phyloP scores from a whole-genome alignment of 805 yeast species.

The Monosporozyma yasuniensis region DNA sequence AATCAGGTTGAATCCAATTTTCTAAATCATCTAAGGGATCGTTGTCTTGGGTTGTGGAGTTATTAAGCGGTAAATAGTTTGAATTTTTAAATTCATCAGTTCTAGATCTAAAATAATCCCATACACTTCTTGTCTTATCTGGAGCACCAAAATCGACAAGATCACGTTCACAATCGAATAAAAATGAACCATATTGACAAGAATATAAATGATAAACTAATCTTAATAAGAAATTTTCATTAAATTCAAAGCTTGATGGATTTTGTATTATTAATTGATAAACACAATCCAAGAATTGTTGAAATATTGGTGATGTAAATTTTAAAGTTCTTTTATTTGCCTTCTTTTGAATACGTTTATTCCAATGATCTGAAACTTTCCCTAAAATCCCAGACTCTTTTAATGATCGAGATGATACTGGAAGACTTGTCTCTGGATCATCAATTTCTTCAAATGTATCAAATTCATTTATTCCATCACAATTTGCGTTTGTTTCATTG shows the following conservation, averaged over 20 bases:
- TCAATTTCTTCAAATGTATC: constrained; percentile 1
- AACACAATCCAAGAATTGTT: constrained; percentile 85
- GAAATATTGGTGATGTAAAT: constrained; percentile 83
- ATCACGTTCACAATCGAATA: constrained; percentile 67
- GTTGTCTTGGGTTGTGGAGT: constrained; percentile 3
- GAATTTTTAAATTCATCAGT: constrained; percentile 57
- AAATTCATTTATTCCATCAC: neutral
- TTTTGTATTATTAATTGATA: constrained; percentile 68
- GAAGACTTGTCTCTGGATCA: constrained; percentile 1
- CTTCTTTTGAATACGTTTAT: neutral
- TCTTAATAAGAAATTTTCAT: constrained; percentile 78
- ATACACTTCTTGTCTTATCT: constrained; percentile 61
- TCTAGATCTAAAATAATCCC: constrained; percentile 88
- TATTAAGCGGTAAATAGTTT: constrained; percentile 28
- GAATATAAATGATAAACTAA: constrained; percentile 82
- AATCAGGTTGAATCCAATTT: constrained; percentile 44
- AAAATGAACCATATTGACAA: constrained; percentile 89
- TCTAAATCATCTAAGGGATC: constrained; percentile 12
- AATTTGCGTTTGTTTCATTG: neutral
- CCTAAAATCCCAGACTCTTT: neutral
- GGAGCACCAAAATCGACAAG: constrained; percentile 36
- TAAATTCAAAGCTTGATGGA: constrained; percentile 73
- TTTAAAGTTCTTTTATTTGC: constrained; percentile 34
- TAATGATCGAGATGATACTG: neutral
- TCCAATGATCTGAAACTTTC: neutral